Evolutionary conservation across 257 asterid genomes (phyloP), one percentile per base, ranked within the genome.

Genomic region (Solanum pennellii): DNA sequence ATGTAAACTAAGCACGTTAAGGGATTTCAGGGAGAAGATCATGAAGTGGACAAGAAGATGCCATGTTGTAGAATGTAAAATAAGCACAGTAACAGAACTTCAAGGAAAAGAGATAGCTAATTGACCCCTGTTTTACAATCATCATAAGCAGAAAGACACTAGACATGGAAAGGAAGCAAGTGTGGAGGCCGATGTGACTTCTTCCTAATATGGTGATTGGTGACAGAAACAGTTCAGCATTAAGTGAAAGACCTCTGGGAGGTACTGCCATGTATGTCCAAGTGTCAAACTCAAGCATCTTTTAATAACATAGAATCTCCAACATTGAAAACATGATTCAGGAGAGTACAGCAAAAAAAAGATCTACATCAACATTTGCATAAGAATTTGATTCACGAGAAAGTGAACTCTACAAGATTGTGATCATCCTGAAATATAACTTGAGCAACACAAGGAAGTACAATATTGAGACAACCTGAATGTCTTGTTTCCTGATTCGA

Each of bases 401-500:
- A 89, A 85, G 14, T 37, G 33, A 71, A 76, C 18, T 23, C 25
- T 16, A 86, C 35, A 20, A 56, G 45, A 82, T 23, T 82, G 69
- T 68, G 82, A 29, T n/a, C 23, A 45, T 47, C 35, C 25, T 31
- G 23, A 25, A 44, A 85, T 31, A 72, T 74, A 47, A 20, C 37
- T 47, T 29, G 18, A 47, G 39, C 44, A 47, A 47, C 44, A 29
- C 3, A 10, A 29, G 68, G 12, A 79, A 27, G 85, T 16, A 47
- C 68, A 47, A 11, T 80, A 80, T n/a, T 8, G 85, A 87, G 69
- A 68, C 72, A 79, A 93, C 99, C 95, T 91, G 87, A 87, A 89
- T 80, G 15, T 94, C 98, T 90, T 88, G 92, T 91, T 91, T 95
- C 90, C 90, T 89, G 71, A 96, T 92, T 87, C 91, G 88, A 86